phyloP scores from a whole-genome alignment of 257 asterid genomes.

The Capsicum baccatum region DNA sequence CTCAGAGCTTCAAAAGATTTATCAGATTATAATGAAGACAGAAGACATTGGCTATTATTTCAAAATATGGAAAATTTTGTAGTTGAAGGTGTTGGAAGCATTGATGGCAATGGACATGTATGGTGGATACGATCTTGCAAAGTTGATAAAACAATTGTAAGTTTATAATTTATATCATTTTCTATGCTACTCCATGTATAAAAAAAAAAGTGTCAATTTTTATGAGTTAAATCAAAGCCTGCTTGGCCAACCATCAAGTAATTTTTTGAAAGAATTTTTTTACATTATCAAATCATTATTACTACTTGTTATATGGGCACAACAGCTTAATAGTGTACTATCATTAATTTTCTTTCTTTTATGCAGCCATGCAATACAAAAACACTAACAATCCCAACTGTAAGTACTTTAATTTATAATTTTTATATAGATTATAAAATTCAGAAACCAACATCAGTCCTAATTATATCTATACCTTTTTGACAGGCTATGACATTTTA shows the following conservation, averaged over 20 bases:
- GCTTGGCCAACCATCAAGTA: background rate
- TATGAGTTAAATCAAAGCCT: background rate
- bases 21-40: conserved; percentile 49
- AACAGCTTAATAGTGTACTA: background rate
- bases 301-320: background rate
- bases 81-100: conserved; percentile 74
- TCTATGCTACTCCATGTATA: background rate
- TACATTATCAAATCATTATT: background rate
- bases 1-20: conserved; percentile 61
- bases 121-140: conserved; percentile 95
- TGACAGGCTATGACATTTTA: conserved; percentile 72
- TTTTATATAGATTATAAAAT: background rate
- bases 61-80: conserved; percentile 54
- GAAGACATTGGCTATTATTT: conserved; percentile 75
- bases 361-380: conserved; percentile 43
- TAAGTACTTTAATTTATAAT: background rate
- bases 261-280: too few species aligned
- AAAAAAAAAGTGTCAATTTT: background rate
- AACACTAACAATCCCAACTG: conserved; percentile 43
- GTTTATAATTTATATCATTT: background rate
- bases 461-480: background rate
- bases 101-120: conserved; percentile 78
- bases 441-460: background rate
- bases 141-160: conserved; percentile 46
- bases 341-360: background rate